Conservation (phyloP, 1,139 yeast species). For the Sugiyamaella neomexicana region DNA sequence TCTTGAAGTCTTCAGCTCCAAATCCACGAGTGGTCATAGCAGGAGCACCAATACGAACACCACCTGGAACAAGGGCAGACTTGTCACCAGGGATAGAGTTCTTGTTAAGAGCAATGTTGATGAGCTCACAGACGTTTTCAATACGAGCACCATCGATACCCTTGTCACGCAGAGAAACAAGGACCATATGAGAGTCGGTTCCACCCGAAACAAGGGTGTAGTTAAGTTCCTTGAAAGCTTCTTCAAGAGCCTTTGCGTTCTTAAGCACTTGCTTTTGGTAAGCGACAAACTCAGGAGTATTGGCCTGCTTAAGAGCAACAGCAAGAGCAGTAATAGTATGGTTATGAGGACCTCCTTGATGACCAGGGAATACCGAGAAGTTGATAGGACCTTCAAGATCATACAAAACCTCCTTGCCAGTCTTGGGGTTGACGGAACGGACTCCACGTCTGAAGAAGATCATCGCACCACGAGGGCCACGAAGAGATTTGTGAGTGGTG, state of each 20-base stretch:
- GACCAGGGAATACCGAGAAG: constrained; percentile 97
- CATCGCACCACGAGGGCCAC: constrained; percentile 99
- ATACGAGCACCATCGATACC: constrained; percentile 94
- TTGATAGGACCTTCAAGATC: constrained; percentile 89
- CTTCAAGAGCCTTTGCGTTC: constrained; percentile 78
- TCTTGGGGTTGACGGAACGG: constrained; percentile 71
- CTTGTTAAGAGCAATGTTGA: constrained; percentile 92
- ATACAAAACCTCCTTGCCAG: constrained; percentile 83
- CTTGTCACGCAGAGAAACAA: constrained; percentile 80
- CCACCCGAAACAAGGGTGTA: constrained; percentile 86
- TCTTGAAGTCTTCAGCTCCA: constrained; percentile 70
- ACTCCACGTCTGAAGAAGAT: constrained; percentile 91
- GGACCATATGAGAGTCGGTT: constrained; percentile 90
- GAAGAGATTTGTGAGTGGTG: constrained; percentile 92
- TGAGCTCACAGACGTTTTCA: constrained; percentile 84
- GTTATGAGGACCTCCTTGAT: constrained; percentile 99
- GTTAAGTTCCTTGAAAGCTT: constrained; percentile 64
- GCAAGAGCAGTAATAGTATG: constrained; percentile 96
- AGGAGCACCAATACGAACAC: constrained; percentile 95
- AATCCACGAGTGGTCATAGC: constrained; percentile 98
- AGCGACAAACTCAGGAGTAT: constrained; percentile 77
- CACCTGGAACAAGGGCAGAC: constrained; percentile 93
- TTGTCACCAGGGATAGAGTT: constrained; percentile 96
- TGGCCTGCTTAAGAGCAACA: constrained; percentile 89
- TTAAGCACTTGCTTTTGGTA: constrained; percentile 81